Evolutionary conservation across 257 asterid species (phyloP), one percentile per base, ranked within the genome.

Genomic region (Cordia subcordata): DNA sequence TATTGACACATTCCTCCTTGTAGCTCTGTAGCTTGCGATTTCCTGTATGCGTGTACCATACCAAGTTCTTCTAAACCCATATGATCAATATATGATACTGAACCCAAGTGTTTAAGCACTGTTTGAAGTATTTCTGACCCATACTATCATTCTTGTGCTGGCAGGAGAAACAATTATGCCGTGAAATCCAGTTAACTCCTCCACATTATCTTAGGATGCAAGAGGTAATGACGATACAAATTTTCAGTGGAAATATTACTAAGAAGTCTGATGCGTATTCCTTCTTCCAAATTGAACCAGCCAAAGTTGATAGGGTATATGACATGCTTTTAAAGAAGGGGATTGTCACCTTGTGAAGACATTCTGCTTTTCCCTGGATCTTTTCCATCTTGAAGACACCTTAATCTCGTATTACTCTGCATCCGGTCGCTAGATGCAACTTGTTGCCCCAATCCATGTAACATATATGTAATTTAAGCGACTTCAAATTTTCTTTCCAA

Each of bases 111-210:
- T 56, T 42, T 14, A 11, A 42, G 12, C 15, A 42, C 10, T 42
- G 15, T 3, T 42, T 8, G 13, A 16, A 53, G 13, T 40, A 18
- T 50, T 9, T 49, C 16, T 10, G 9, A 49, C 38, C 17, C 20
- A 22, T 60, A 21, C 20, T 27, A 12, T 38, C 16, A 20, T 22
- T 21, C 15, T 59, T 60, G 1, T 67, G 17, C 45, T 72, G 58
- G 55, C 88, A 90, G 96, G 97, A 90, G 88, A 85, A 72, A 63
- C 84, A 80, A 55, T 82, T 90, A 61, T 90, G 97, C 67, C 82
- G 71, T 11, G 97, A 90, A 68, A 79, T 78, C 59, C 69, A 83
- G 64, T 62, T 90, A 67, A 56, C 89, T 17, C 86, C 93, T 6
- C 73, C 70, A 5, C 79, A 87, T 68, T 90, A 87, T 67, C 83